Percentiles rank a stretch among this genome's conserved stretches.
Evolutionary conservation across 2,329 filamentous ascomycete genomes (phyloP).

Genomic region (Dactylonectria macrodidyma): DNA sequence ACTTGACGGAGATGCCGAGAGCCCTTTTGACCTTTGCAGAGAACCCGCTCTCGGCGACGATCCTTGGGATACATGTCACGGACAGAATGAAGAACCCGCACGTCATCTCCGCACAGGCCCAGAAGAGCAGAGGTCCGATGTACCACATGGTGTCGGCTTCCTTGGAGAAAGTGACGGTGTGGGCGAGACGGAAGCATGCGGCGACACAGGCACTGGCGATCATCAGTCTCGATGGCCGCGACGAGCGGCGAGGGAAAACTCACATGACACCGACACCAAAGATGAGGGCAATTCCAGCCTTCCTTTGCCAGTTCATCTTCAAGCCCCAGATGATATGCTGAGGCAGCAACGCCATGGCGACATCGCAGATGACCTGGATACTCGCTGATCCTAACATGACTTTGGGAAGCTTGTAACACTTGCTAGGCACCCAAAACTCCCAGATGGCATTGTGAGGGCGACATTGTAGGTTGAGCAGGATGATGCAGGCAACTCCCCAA

Average conservation of each 20-base stretch:
- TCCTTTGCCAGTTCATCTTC: slow-evolving; percentile 33
- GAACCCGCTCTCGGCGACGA: slow-evolving; percentile 43
- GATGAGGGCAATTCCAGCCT: slow-evolving; percentile 26
- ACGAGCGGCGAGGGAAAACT: not conserved
- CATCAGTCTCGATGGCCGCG: not conserved
- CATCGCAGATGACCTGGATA: slow-evolving; percentile 28
- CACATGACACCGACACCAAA: slow-evolving; percentile 33
- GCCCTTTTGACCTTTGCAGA: slow-evolving; percentile 15
- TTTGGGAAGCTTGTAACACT: slow-evolving; percentile 25
- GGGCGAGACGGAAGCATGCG: slow-evolving; percentile 55
- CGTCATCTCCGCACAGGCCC: slow-evolving; percentile 61
- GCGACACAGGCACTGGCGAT: slow-evolving; percentile 56
- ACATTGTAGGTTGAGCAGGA: slow-evolving; percentile 33
- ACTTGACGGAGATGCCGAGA: slow-evolving; percentile 26
- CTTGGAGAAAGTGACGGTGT: slow-evolving; percentile 50
- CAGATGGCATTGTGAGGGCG: slow-evolving; percentile 30
- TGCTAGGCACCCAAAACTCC: slow-evolving; percentile 30
- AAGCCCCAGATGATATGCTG: slow-evolving; percentile 33
- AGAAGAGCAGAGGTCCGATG: slow-evolving; percentile 59
- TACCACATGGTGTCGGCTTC: slow-evolving; percentile 53
- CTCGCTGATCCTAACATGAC: slow-evolving; percentile 27
- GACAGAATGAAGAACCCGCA: slow-evolving; percentile 61
- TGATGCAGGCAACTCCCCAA: slow-evolving; percentile 30
- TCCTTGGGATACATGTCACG: slow-evolving; percentile 56
- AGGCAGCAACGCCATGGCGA: slow-evolving; percentile 28